Evolutionary conservation across 139 green algal species (phyloP), one percentile per base, ranked within the genome.

Genomic region (Edaphochlamys debaryana): DNA sequence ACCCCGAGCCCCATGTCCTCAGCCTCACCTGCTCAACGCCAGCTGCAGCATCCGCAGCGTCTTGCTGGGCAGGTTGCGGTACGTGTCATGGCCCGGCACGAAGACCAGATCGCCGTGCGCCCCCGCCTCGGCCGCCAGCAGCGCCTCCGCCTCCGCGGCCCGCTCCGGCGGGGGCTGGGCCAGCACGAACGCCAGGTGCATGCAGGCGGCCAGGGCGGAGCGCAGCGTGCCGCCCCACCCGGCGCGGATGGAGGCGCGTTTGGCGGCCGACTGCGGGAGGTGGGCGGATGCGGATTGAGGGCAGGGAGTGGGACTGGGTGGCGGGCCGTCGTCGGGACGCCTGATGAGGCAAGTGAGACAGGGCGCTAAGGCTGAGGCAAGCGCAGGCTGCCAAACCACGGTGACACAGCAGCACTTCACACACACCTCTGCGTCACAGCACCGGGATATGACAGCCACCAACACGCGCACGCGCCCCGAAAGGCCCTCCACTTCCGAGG

Each of bases 51-150:
- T 82, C 29, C 78, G 79, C 58, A 95, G 76, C 36, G 92, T 93
- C 75, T 95, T 95, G 67, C 79, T 86, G 2, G 92, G 91, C 38
- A 95, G 90, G 23, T 89, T 86, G 22, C 50, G 72, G 69, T 95
- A 95, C 1, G 34, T 45, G 40, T 95, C 91, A 15, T 73, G 40
- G 11, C 74, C 74, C 2, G 74, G 74, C 11, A 81, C 74, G 41
- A 81, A 72, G 1, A 81, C 74, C 8, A 76, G 13, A 23, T 76
- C 69, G 67, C 38, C 22, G 15, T 36, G 38, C 4, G 54, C 54
- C 9, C 22, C 41, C 42, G 41, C 41, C 8, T 41, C 69, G 1
- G 41, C 48, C 17, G 70, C 45, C 45, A 83, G 63, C 45, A 74
- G 30, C 63, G 6, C 29, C 32, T 27, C 64, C 42, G 77, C 63